Evolutionary conservation across 2,329 filamentous ascomycete genomes (phyloP).

Genomic region (Parascedosporium putredinis): DNA sequence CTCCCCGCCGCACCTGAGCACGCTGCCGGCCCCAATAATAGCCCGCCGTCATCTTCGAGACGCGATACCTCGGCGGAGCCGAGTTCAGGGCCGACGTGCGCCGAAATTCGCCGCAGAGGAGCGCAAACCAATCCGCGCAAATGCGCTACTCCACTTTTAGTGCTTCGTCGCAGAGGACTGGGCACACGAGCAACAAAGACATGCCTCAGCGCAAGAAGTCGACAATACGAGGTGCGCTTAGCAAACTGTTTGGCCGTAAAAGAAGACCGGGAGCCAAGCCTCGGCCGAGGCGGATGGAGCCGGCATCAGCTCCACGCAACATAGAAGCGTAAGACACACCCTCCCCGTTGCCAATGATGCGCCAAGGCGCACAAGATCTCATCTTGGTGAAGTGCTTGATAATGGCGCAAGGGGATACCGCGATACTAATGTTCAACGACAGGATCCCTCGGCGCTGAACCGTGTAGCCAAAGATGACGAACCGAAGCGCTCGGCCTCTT

Average conservation of each 20-base stretch:
- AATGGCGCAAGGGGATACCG: background rate
- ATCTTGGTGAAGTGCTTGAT: background rate
- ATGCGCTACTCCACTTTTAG: slow-evolving; percentile 39
- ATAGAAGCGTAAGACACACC: slow-evolving; percentile 6
- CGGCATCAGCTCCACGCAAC: slow-evolving; percentile 3
- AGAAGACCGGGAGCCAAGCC: slow-evolving; percentile 30
- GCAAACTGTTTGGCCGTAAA: slow-evolving; percentile 49
- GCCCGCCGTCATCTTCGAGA: slow-evolving; percentile 12
- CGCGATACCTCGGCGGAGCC: background rate
- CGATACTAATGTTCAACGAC: background rate
- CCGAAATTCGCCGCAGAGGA: slow-evolving; percentile 20
- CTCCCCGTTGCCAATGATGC: background rate
- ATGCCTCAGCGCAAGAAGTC: slow-evolving; percentile 45
- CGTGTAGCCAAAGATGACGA: slow-evolving; percentile 16
- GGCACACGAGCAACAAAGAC: slow-evolving; percentile 17
- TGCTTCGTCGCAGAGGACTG: slow-evolving; percentile 24
- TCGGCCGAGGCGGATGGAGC: slow-evolving; percentile 16
- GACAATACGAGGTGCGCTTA: slow-evolving; percentile 42
- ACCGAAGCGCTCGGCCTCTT: slow-evolving; percentile 44
- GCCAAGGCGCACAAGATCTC: background rate
- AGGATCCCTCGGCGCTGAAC: slow-evolving; percentile 5
- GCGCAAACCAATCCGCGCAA: slow-evolving; percentile 20
- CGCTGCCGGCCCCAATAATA: slow-evolving; percentile 1
- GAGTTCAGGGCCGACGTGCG: slow-evolving; percentile 8
- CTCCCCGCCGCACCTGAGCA: background rate